Evolutionary conservation across 2,329 filamentous ascomycete species (phyloP).

Genomic region (Talaromyces funiculosus): DNA sequence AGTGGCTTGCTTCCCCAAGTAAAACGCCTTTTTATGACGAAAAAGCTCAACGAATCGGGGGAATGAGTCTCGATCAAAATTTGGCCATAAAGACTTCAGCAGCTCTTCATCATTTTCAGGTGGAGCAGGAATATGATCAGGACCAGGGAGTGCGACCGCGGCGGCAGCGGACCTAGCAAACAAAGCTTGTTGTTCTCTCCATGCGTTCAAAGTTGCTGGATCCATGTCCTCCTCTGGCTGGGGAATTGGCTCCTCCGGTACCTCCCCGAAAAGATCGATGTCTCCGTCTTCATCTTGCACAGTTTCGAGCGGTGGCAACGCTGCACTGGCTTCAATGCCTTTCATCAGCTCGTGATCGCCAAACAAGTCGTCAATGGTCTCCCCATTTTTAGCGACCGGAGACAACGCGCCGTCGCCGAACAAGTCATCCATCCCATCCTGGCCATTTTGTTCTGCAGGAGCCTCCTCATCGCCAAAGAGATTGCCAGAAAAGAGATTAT

Average conservation of each 20-base stretch:
- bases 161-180: conserved; percentile 42
- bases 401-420: conserved; percentile 43
- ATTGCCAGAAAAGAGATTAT: conserved; percentile 16
- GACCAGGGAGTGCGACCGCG: conserved; percentile 48
- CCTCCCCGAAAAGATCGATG: conserved; percentile 19
- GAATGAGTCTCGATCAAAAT: conserved; percentile 68
- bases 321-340: conserved; percentile 13
- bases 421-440: conserved; percentile 44
- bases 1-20: conserved; percentile 68
- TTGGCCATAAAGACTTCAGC: conserved; percentile 73
- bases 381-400: conserved; percentile 26
- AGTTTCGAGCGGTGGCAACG: conserved; percentile 4
- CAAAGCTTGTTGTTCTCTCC: conserved; percentile 43
- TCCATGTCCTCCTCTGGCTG: conserved; percentile 37
- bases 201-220: conserved; percentile 36
- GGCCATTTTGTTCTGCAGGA: conserved; percentile 22
- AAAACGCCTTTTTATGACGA: conserved; percentile 71
- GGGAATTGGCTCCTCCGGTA: conserved; percentile 24
- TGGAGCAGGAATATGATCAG: conserved; percentile 50
- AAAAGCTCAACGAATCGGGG: conserved; percentile 79
- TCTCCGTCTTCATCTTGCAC: conserved; percentile 20
- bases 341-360: conserved; percentile 20
- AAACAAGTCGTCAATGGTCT: conserved; percentile 27
- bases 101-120: conserved; percentile 69
- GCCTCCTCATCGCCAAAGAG: conserved; percentile 23